A percentile compares a stretch with the other conserved stretches of the same genome.
phyloP scores from a whole-genome alignment of 2,329 filamentous ascomycete species.

The Coccinonectria pachysandricola region DNA sequence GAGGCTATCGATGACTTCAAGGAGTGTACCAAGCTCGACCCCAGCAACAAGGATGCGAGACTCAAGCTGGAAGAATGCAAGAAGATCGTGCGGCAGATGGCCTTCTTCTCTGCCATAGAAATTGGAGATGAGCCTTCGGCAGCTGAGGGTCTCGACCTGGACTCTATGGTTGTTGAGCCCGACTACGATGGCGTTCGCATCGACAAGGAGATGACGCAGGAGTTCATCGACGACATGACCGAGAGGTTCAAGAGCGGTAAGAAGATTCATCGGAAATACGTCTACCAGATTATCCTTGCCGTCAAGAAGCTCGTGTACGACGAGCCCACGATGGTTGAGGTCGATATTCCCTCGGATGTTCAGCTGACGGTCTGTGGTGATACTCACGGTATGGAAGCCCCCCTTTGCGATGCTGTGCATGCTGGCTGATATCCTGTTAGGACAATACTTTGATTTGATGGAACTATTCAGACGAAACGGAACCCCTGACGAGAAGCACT shows the following conservation, averaged over 20 bases:
- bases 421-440: constrained; percentile 31
- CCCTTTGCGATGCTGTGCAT: too few species aligned
- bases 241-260: constrained; percentile 93
- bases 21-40: constrained; percentile 77
- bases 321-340: constrained; percentile 94
- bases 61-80: constrained; percentile 88
- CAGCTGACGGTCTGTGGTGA: constrained; percentile 92
- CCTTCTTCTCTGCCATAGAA: constrained; percentile 93
- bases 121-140: constrained; percentile 86
- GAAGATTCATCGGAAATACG: constrained; percentile 91
- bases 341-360: constrained; percentile 66
- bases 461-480: constrained; percentile 93
- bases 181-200: constrained; percentile 78
- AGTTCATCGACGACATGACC: constrained; percentile 97
- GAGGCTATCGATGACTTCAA: constrained; percentile 91
- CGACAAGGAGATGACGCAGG: constrained; percentile 78
- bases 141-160: constrained; percentile 79
- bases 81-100: constrained; percentile 83
- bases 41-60: constrained; percentile 80
- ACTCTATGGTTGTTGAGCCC: constrained; percentile 71
- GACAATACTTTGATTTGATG: constrained; percentile 95
- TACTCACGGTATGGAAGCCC: constrained; percentile 76
- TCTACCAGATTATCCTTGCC: constrained; percentile 88
- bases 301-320: constrained; percentile 84
- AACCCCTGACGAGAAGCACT: constrained; percentile 71